A percentile compares a stretch with the other conserved stretches of the same genome.
phyloP scores from a whole-genome alignment of 768 basidiomycete species.

The Termitomyces titanicus region DNA sequence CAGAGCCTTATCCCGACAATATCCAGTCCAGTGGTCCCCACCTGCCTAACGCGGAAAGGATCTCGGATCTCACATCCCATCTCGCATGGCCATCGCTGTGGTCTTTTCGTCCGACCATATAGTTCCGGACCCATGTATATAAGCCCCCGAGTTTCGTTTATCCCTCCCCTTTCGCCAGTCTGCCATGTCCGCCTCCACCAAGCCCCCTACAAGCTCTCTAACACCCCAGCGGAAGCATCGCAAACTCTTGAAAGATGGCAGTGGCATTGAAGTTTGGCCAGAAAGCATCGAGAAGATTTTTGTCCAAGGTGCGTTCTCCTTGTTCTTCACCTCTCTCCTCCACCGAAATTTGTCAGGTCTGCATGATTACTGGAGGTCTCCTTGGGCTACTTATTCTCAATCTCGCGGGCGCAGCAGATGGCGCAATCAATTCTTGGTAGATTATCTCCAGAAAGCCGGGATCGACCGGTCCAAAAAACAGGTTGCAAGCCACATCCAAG shows the following conservation, averaged over 20 bases:
- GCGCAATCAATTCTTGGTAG: constrained; percentile 85
- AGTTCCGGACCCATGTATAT: constrained; percentile 29
- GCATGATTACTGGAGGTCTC: constrained; percentile 74
- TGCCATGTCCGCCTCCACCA: constrained; percentile 22
- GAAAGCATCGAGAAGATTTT: constrained; percentile 74
- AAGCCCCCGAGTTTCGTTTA: constrained; percentile 22
- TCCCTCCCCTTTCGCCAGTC: constrained; percentile 15
- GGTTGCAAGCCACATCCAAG: constrained; percentile 87
- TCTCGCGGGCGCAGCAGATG: constrained; percentile 75
- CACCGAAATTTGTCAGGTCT: constrained; percentile 44
- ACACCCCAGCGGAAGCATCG: constrained; percentile 81
- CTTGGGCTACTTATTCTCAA: constrained; percentile 69
- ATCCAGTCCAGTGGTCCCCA: constrained; percentile 46
- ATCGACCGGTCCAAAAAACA: constrained; percentile 81
- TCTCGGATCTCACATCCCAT: constrained; percentile 47
- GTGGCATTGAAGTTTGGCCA: constrained; percentile 81
- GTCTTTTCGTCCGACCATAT: constrained; percentile 22
- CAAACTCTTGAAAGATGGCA: constrained; percentile 78
- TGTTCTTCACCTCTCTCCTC: constrained; percentile 2
- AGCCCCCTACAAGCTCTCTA: constrained; percentile 30
- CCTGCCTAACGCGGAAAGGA: constrained; percentile 42
- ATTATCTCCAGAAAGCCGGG: constrained; percentile 67
- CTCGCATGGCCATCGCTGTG: constrained; percentile 16
- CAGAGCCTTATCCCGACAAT: constrained; percentile 17
- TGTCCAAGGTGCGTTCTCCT: constrained; percentile 53